phyloP scores from a whole-genome alignment of 225 moss, liverwort and hornwort genomes.

The Climacium dendroides region DNA sequence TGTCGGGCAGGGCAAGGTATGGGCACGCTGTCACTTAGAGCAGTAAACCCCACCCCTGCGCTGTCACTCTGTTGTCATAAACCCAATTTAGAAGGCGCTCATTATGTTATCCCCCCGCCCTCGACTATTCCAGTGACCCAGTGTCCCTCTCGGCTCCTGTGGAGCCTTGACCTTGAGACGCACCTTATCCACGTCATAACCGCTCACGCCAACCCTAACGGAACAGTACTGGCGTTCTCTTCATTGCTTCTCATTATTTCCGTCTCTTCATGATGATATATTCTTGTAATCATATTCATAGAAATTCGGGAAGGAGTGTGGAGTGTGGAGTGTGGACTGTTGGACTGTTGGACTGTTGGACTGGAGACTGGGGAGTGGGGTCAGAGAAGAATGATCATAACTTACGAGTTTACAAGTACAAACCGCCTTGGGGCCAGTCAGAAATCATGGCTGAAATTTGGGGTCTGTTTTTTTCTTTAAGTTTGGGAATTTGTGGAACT shows the following conservation, averaged over 20 bases:
- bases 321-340: not conserved
- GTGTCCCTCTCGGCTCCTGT: not conserved
- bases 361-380: not conserved
- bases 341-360: not conserved
- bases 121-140: not conserved
- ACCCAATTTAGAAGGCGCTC: not conserved
- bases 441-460: conserved; percentile 9
- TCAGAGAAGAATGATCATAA: not conserved
- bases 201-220: not conserved
- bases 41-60: not conserved
- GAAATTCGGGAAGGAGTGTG: not conserved
- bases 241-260: not conserved
- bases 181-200: not conserved
- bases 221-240: not conserved
- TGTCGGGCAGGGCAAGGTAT: not conserved
- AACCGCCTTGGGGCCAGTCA: not conserved
- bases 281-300: not conserved
- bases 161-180: not conserved
- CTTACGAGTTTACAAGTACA: not conserved
- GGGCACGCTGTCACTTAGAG: not conserved
- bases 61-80: not conserved
- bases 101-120: too few relatives aligned
- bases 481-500: not conserved
- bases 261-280: not conserved
- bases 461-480: not conserved